phyloP scores from a whole-genome alignment of 306 rosid species.

The Quercus glauca region DNA sequence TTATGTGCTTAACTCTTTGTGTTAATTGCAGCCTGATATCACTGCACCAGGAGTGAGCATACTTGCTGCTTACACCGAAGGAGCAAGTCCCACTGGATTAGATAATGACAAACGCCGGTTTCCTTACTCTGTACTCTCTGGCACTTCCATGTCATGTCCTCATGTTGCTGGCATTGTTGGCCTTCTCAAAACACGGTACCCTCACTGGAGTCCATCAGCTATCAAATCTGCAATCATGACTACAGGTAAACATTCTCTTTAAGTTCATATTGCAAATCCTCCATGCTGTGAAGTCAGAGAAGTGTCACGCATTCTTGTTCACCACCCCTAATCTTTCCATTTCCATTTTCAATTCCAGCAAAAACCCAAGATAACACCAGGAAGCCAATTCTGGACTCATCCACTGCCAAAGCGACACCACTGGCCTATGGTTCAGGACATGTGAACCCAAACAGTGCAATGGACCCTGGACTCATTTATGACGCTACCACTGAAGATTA shows the following conservation, averaged over 20 bases:
- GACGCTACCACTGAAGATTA: slow-evolving; percentile 39
- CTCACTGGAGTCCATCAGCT: slow-evolving; percentile 68
- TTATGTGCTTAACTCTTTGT: not conserved
- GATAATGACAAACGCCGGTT: slow-evolving; percentile 20
- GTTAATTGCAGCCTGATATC: slow-evolving; percentile 54
- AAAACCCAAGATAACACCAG: slow-evolving; percentile 17
- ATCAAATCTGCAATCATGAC: slow-evolving; percentile 70
- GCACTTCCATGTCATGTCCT: slow-evolving; percentile 71
- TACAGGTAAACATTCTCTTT: slow-evolving; percentile 34
- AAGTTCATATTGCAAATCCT: not conserved
- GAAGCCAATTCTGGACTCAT: slow-evolving; percentile 10
- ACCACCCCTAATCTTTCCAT: not conserved
- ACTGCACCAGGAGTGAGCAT: slow-evolving; percentile 55
- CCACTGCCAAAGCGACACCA: slow-evolving; percentile 35
- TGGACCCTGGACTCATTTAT: slow-evolving; percentile 65
- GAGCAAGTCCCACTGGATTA: slow-evolving; percentile 1
- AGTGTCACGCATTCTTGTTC: not conserved
- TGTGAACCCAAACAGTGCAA: slow-evolving; percentile 48
- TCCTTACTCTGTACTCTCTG: slow-evolving; percentile 25
- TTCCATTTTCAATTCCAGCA: slow-evolving; percentile 28
- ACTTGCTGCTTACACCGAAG: slow-evolving; percentile 41
- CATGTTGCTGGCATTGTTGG: slow-evolving; percentile 58
- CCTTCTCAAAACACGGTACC: slow-evolving; percentile 48
- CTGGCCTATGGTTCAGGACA: slow-evolving; percentile 58
- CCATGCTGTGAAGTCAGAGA: not conserved